These are phyloP conservation scores for Tephrocybe sp. DNA, from an alignment of 768 basidiomycete genomes.

Conservation along the genomic window DNA sequence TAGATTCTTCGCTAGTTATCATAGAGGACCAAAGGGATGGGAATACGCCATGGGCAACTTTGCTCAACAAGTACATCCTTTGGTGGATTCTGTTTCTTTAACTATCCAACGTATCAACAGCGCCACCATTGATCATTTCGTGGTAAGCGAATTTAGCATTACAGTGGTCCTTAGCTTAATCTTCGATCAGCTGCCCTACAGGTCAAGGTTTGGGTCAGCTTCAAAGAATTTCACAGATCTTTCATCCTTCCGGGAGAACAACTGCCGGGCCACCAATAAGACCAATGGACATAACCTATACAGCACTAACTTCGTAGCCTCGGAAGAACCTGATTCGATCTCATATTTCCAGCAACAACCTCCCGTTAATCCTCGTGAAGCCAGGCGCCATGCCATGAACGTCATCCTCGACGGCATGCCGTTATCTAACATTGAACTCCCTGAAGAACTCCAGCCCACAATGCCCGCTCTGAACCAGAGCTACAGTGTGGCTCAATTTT, in stretches of 20 bases:
- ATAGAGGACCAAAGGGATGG: constrained; percentile 34
- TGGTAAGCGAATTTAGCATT: constrained; percentile 27
- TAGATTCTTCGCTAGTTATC: constrained; percentile 48
- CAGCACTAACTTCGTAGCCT: constrained; percentile 16
- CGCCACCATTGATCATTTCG: constrained; percentile 37
- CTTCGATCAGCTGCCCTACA: constrained; percentile 49
- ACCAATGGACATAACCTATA: constrained; percentile 48
- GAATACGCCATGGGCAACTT: constrained; percentile 51
- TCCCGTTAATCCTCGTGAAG: constrained; percentile 25
- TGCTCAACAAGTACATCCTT: constrained; percentile 50
- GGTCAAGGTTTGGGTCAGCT: constrained; percentile 47
- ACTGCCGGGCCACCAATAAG: constrained; percentile 44
- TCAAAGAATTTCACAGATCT: constrained; percentile 49
- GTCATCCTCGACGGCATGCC: constrained; percentile 47
- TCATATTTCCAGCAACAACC: constrained; percentile 40
- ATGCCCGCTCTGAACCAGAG: constrained; percentile 40
- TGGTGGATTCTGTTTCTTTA: constrained; percentile 47
- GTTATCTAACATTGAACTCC: constrained; percentile 40
- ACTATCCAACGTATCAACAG: constrained; percentile 42
- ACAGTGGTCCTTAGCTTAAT: not conserved
- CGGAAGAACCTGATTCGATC: constrained; percentile 22
- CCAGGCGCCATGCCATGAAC: constrained; percentile 40
- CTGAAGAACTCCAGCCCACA: constrained; percentile 35
- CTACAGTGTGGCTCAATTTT: constrained; percentile 53
- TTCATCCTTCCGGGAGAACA: constrained; percentile 46